Evolutionary conservation across 305 asterid genomes (phyloP), one percentile per base, ranked within the genome.

Genomic region (Fraxinus sp.): DNA sequence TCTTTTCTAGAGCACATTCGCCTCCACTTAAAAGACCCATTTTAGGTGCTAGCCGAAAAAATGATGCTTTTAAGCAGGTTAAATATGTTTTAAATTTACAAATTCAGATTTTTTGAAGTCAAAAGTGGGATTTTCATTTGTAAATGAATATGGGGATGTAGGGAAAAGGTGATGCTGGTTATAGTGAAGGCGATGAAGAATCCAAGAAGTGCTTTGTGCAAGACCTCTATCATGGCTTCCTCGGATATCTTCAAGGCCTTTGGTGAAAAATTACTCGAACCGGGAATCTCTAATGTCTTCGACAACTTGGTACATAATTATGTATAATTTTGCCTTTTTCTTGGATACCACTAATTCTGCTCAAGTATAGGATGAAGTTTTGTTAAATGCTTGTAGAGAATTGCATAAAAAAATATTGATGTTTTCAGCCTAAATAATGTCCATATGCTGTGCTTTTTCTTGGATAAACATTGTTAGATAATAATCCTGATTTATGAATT

Each of bases 121-220:
- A 30, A 39, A 30, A n/a, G 13, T 74, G 36, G 49, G 37, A 57
- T 37, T 24, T 59, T 41, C 41, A 33, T 77, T 46, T 70, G 44
- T 52, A 68, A 22, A 20, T 49, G 14, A 16, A 77, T 41, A 39
- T 32, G 20, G 77, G 59, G 35, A 81, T 82, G 78, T 14, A 96
- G 99, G 90, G 95, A 86, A 3, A 91, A 91, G 35, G 93, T 96
- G 78, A 26, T 96, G 82, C 18, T 85, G 82, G 88, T 92, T 74
- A 83, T 91, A 85, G 95, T 91, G 85, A 94, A 94, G 80, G 83
- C 98, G 18, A 91, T 96, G 88, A 96, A 96, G 92, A 96, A 94
- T 80, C 99, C 99, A 74, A 93, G 99, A 88, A 96, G 99, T 91
- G 99, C 99, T 44, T 83, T 96, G 80, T 85, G 90, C 94, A 94